Conservation (phyloP, 176 grass and related monocot species). For the Chrysopogon serrulatus region DNA sequence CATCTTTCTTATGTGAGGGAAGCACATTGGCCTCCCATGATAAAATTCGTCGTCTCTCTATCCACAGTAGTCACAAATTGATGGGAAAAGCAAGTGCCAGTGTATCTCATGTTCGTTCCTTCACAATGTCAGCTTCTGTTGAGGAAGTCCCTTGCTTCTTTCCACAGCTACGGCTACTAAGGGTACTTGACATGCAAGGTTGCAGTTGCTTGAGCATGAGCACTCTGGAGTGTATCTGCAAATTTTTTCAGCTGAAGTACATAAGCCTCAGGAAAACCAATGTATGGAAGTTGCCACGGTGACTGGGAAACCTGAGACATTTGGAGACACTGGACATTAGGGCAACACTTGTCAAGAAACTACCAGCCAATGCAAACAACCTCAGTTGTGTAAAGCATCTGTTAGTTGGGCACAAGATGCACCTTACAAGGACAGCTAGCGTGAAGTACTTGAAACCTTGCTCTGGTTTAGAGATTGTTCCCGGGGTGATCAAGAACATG, state of each 20-base stretch:
- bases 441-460: background rate
- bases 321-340: constrained; percentile 35
- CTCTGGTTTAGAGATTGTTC: constrained; percentile 1
- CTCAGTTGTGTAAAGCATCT: background rate
- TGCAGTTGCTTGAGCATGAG: background rate
- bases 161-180: background rate
- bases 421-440: constrained; percentile 6
- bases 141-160: background rate
- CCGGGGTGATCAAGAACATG: constrained; percentile 11
- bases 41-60: constrained; percentile 13
- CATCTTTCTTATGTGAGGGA: background rate
- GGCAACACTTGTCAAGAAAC: constrained; percentile 17
- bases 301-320: background rate
- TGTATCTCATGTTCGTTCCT: constrained; percentile 19
- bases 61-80: background rate
- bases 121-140: background rate
- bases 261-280: constrained; percentile 9
- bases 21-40: background rate
- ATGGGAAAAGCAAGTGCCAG: background rate
- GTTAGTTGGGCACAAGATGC: background rate
- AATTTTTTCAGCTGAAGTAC: constrained; percentile 20
- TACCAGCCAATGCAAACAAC: constrained; percentile 10
- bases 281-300: background rate
- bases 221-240: background rate
- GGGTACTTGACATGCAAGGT: constrained; percentile 35